Evolutionary conservation across 1,284 basidiomycete species (phyloP).

Genomic region (Porogramme epimiltina): DNA sequence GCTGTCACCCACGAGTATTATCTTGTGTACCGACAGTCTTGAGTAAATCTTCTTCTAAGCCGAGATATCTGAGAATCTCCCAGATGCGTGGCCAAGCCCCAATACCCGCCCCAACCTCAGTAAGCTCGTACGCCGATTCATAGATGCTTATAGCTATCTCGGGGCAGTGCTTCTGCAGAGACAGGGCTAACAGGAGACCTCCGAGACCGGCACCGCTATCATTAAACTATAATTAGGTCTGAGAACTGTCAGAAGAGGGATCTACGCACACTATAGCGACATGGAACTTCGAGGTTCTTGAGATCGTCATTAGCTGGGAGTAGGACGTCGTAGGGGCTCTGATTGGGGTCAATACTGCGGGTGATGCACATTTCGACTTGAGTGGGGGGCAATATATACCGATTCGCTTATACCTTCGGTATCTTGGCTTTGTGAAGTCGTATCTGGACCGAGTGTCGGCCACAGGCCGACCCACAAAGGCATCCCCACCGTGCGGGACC

Average conservation of each 20-base stretch:
- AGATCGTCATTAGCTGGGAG: no score
- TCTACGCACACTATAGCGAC: neutral
- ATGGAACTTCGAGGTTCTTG: neutral
- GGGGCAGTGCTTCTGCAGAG: slow-evolving; percentile 33
- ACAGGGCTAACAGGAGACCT: slow-evolving; percentile 37
- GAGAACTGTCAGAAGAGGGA: no score
- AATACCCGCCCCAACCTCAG: slow-evolving; percentile 44
- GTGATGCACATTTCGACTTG: no score
- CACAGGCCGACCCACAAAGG: no score
- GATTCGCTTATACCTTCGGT: no score
- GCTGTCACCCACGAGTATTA: no score
- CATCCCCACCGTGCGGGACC: no score
- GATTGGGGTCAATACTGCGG: no score
- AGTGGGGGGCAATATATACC: no score
- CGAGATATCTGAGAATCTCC: slow-evolving; percentile 24
- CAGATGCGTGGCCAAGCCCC: slow-evolving; percentile 30
- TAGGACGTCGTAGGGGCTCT: no score
- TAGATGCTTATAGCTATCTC: slow-evolving; percentile 44
- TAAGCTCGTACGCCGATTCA: slow-evolving; percentile 38
- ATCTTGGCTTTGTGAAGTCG: no score
- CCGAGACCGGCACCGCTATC: slow-evolving; percentile 40
- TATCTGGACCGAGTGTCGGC: no score
- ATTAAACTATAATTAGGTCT: neutral
- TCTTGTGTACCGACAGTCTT: neutral
- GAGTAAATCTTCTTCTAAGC: slow-evolving; percentile 22